Evolutionary conservation across 495 filamentous ascomycete genomes (phyloP).

Genomic region (Lasiosphaeriaceae sp.): DNA sequence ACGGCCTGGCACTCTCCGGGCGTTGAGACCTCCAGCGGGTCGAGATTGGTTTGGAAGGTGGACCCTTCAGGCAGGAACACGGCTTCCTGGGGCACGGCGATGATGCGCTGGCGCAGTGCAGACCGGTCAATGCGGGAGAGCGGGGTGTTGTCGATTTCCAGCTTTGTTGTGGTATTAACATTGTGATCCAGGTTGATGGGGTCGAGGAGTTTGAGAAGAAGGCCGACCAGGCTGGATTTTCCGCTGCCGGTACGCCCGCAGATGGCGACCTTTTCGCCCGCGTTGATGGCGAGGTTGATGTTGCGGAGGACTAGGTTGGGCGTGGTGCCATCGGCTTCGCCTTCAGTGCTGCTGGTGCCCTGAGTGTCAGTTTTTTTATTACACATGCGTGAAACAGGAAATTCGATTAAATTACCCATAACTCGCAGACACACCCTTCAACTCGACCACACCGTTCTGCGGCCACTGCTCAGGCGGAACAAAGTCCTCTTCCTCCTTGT

Average conservation of each 20-base stretch:
- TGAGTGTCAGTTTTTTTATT: too few relatives aligned
- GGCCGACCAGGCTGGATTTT: constrained; percentile 83
- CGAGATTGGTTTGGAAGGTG: constrained; percentile 15
- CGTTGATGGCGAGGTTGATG: neutral
- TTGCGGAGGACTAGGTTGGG: neutral
- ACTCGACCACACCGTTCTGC: neutral
- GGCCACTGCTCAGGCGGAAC: constrained; percentile 3
- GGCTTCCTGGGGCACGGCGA: constrained; percentile 48
- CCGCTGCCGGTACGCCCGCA: constrained; percentile 37
- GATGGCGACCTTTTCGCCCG: constrained; percentile 7
- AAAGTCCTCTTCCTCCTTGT: neutral
- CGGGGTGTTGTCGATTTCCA: constrained; percentile 41
- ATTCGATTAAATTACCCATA: constrained; percentile 1
- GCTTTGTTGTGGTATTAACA: constrained; percentile 28
- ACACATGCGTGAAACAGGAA: too few relatives aligned
- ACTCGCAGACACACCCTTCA: constrained; percentile 2
- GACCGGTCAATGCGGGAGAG: neutral
- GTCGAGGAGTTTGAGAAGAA: constrained; percentile 88
- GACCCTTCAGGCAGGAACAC: constrained; percentile 40
- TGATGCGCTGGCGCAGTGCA: neutral
- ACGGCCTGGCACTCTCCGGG: neutral
- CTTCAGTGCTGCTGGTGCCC: neutral
- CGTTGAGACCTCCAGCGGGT: neutral
- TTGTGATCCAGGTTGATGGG: too few relatives aligned
- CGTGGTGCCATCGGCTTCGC: neutral